phyloP scores from a whole-genome alignment of 1,284 basidiomycete species.

The Ganoderma leucocontextum region DNA sequence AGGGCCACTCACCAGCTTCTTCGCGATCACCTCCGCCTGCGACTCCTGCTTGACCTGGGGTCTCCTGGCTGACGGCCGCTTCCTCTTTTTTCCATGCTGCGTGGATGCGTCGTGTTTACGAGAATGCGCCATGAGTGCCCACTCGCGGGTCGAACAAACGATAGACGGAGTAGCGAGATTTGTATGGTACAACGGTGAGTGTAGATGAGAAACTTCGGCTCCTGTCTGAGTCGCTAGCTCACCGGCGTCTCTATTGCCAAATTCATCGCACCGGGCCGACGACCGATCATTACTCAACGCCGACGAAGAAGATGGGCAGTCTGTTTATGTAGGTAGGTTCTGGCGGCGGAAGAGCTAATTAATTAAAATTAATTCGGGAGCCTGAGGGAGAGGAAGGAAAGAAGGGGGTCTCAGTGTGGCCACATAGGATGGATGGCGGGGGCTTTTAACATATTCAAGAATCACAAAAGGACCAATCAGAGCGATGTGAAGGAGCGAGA shows the following conservation, averaged over 20 bases:
- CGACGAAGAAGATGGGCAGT: too few relatives aligned
- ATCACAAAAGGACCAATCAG: too few relatives aligned
- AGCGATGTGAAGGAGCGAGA: too few relatives aligned
- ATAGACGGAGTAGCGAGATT: background rate
- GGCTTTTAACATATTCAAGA: too few relatives aligned
- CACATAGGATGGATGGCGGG: too few relatives aligned
- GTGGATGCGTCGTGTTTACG: background rate
- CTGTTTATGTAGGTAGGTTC: too few relatives aligned
- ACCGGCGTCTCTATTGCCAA: background rate
- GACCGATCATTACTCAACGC: background rate
- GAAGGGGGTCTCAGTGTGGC: too few relatives aligned
- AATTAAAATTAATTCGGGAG: too few relatives aligned
- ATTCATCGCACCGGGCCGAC: background rate
- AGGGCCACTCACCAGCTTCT: slow-evolving; percentile 31
- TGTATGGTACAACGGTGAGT: background rate
- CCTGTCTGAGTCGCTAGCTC: background rate
- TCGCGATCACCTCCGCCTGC: slow-evolving; percentile 25
- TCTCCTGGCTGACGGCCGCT: slow-evolving; percentile 15
- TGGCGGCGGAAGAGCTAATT: too few relatives aligned
- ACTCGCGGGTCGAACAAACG: background rate
- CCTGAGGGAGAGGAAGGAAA: too few relatives aligned
- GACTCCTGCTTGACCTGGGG: slow-evolving; percentile 19
- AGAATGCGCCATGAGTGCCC: background rate
- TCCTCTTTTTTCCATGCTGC: slow-evolving; percentile 23
- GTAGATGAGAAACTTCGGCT: background rate